Conservation (phyloP, 495 filamentous ascomycete species). For the Zalerion maritima region DNA sequence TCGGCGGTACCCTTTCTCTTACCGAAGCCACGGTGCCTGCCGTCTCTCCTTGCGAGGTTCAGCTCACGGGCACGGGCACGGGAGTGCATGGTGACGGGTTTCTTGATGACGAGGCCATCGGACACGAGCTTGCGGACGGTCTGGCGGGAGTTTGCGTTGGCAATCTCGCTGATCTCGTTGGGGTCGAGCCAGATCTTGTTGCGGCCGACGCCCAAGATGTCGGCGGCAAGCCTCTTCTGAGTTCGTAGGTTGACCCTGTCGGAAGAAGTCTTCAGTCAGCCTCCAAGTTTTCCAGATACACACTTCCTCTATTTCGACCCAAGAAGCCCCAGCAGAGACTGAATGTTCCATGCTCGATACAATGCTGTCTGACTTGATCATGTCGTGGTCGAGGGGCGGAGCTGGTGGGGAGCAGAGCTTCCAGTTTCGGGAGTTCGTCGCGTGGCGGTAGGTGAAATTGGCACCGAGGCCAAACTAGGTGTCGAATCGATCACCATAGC, state of each 20-base stretch:
- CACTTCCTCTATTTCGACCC: too few relatives aligned
- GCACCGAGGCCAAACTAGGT: too few relatives aligned
- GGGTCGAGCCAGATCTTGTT: slow-evolving; percentile 99
- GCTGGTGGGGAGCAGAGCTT: too few relatives aligned
- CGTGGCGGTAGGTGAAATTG: too few relatives aligned
- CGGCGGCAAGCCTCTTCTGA: slow-evolving; percentile 98
- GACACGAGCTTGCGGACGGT: slow-evolving; percentile 99
- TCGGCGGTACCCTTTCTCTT: slow-evolving; percentile 99
- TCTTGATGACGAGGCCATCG: slow-evolving; percentile 99
- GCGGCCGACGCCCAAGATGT: slow-evolving; percentile 95
- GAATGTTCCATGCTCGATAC: too few relatives aligned
- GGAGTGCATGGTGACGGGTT: slow-evolving; percentile 99
- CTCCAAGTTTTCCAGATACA: too few relatives aligned
- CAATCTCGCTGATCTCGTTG: slow-evolving; percentile 98
- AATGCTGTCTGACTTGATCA: too few relatives aligned
- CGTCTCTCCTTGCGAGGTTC: slow-evolving; percentile 75
- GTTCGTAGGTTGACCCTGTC: slow-evolving; percentile 96
- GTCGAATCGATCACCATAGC: too few relatives aligned
- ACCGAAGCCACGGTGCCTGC: slow-evolving; percentile 95
- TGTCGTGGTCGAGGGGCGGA: too few relatives aligned
- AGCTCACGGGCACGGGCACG: slow-evolving; percentile 85
- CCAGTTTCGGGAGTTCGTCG: too few relatives aligned
- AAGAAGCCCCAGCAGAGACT: too few relatives aligned
- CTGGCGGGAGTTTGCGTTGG: slow-evolving; percentile 99
- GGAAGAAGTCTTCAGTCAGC: slow-evolving; percentile 8